Evolutionary conservation across 331 rosid genomes (phyloP), one percentile per base, ranked within the genome.

Genomic region (Arachis monticola): DNA sequence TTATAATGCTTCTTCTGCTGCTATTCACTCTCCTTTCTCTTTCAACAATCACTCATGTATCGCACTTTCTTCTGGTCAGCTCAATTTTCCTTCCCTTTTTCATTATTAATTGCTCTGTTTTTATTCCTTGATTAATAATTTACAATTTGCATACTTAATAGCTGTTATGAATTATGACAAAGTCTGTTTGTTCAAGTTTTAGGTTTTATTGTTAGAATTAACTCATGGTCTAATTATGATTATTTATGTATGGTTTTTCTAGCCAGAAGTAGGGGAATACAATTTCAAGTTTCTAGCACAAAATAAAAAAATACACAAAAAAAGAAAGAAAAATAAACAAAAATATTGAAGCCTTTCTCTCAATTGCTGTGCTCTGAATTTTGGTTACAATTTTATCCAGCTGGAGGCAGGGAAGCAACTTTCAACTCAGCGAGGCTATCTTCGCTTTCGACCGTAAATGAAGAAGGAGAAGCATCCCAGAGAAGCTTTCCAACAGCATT

Each of bases 21-120:
- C 83, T 6, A 7, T 86, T 82, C 88, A 80, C 61, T 70, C 92
- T 66, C 81, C 89, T 72, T 88, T 79, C 59, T 75, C 83, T 65
- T 83, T 77, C 77, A 7, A 80, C 41, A 60, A 35, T 35, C 38
- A 6, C 64, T 83, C 93, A 12, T 74, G 88, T 13, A 14, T 83
- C 83, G 77, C 62, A 72, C 60, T 81, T 64, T 86, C 92, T 50
- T 81, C 87, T 32, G 90, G 98, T 93, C 58, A 79, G 87, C 84
- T 71, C 73, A 9, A 8, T 47, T 2, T 12, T 47, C 8, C 0
- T 8, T 9, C 52, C 47, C 47, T 42, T 47, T 51, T 51, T 3
- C 8, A 51, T 51, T 2, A 51, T 51, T 51, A 11, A 0, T 51
- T 5, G 12, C n/a, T 3, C 38, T 35, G 38, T 35, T 35, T 35